These are phyloP conservation scores for Ceratocystis papillata DNA, from an alignment of 2,329 filamentous ascomycete species.

Conservation along the genomic window DNA sequence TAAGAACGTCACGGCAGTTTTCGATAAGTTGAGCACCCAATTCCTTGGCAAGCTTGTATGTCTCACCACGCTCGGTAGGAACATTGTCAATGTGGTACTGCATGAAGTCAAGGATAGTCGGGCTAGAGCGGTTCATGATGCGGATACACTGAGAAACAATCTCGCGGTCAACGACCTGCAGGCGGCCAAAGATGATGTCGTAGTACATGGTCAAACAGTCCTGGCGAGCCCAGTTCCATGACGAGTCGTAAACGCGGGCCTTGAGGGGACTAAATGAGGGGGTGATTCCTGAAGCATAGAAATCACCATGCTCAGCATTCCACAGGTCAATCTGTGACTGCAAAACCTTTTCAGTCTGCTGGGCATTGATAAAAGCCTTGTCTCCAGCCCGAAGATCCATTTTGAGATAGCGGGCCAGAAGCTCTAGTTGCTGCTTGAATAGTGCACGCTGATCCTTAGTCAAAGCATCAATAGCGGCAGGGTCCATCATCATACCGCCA, in stretches of 20 bases:
- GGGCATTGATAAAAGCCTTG: conserved; percentile 75
- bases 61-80: conserved; percentile 90
- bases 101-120: conserved; percentile 94
- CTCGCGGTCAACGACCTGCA: conserved; percentile 87
- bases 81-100: conserved; percentile 99
- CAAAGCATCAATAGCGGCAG: conserved; percentile 86
- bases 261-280: conserved; percentile 89
- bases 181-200: conserved; percentile 93
- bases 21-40: conserved; percentile 88
- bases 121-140: conserved; percentile 98
- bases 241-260: conserved; percentile 92
- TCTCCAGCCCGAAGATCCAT: conserved; percentile 94
- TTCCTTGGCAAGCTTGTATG: conserved; percentile 93
- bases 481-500: conserved; percentile 97
- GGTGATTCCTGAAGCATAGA: conserved; percentile 89
- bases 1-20: conserved; percentile 89
- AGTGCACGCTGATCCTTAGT: conserved; percentile 93
- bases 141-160: conserved; percentile 98
- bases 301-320: conserved; percentile 90
- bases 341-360: conserved; percentile 75
- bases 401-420: conserved; percentile 91
- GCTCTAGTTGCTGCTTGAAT: conserved; percentile 96
- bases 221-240: conserved; percentile 98
- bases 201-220: conserved; percentile 98
- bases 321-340: conserved; percentile 92